These are phyloP conservation scores for Ormosia emarginata DNA, from an alignment of 306 rosid genomes.

Conservation along the genomic window DNA sequence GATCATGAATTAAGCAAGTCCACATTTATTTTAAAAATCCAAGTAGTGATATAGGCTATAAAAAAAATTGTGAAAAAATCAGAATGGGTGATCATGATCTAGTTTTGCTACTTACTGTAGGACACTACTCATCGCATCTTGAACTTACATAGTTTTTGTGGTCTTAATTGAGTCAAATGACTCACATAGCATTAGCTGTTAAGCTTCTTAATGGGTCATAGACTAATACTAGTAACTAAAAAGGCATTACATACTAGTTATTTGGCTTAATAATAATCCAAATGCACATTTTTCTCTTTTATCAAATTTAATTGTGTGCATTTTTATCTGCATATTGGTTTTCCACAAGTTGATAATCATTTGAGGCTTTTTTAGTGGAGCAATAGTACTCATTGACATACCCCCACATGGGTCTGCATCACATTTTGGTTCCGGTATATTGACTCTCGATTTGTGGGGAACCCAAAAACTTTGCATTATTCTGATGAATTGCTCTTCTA, in stretches of 20 bases:
- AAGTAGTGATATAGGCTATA: not conserved
- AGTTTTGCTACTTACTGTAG: not conserved
- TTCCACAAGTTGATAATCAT: constrained; percentile 19
- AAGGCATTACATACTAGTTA: not conserved
- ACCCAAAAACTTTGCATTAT: constrained; percentile 23
- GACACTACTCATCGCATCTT: not conserved
- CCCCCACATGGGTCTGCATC: constrained; percentile 29
- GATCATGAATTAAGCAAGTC: constrained; percentile 6
- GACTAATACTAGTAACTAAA: not conserved
- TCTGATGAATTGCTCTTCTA: constrained; percentile 4
- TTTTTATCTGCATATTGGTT: not conserved
- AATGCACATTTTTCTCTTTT: not conserved
- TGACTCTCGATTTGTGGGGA: constrained; percentile 26
- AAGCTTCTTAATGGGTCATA: not conserved
- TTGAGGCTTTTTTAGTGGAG: constrained; percentile 25
- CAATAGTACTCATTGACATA: constrained; percentile 20
- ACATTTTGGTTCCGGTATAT: constrained; percentile 20
- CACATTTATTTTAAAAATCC: not conserved
- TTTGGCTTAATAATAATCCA: not conserved
- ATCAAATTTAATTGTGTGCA: not conserved
- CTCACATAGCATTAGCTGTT: not conserved
- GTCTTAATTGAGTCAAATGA: not conserved
- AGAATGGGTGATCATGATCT: not conserved
- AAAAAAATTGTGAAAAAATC: not conserved
- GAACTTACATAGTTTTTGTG: not conserved